Evolutionary conservation across 805 yeast genomes (phyloP), one percentile per base, ranked within the genome.

Genomic region (Clavispora asparagi): DNA sequence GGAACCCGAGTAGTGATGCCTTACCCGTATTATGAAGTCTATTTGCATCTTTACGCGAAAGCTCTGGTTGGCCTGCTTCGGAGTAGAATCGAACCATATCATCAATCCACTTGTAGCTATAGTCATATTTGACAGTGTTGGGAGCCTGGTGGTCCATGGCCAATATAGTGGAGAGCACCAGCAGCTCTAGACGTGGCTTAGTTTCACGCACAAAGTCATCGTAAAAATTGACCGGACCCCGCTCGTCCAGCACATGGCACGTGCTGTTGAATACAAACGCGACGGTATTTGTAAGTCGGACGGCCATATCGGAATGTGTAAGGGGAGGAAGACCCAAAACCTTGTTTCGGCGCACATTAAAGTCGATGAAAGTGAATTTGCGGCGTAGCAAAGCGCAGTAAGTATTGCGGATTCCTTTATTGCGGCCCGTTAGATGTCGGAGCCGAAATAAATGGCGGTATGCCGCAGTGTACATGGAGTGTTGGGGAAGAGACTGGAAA

Each of bases 371-470:
- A 10, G 19, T 8, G 36, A 70, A 63, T 19, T 41, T 48, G 35
- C 71, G 53, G 42, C 67, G 57, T 38, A 69, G 31, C 10, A 61
- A 41, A 9, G 51, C 56, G 25, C 46, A 47, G 48, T 60, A 67
- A 27, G 52, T 46, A 8, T 53, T 44, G 6, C 29, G 43, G 16
- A 31, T 30, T 28, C 48, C 38, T 17, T 33, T 32, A 8, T 53
- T 55, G 7, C 46, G 47, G 27, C 56, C 58, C 5, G 63, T 49
- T 37, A 64, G 39, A 28, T 60, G 50, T 14, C 76, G 59, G 17
- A 71, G 55, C 29, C 58, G 55, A 50, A 52, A 70, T 38, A 71
- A 62, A 40, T 55, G 60, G 48, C 63, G 69, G 49, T 71, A 71
- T 2, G 59, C 47, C 14, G 48, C 31, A 14, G 36, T 31, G 36